A percentile compares a stretch with the other conserved stretches of the same genome.
phyloP scores from a whole-genome alignment of 1,139 yeast genomes.

The Yarrowia galli region DNA sequence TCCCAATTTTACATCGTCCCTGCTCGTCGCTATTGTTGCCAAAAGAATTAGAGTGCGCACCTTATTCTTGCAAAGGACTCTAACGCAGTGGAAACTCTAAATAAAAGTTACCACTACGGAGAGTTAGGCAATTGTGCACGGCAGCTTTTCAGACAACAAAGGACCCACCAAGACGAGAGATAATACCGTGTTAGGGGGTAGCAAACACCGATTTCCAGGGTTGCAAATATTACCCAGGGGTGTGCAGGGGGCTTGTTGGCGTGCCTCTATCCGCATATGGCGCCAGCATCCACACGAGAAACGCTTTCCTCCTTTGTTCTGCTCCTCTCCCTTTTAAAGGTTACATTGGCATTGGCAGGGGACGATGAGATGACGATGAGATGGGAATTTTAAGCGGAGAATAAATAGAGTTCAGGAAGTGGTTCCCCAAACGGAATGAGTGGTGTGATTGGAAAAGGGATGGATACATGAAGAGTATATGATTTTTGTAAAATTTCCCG shows the following conservation, averaged over 20 bases:
- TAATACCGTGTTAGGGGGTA: conserved; percentile 18
- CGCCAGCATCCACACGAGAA: background rate
- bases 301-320: background rate
- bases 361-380: conserved; percentile 38
- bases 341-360: conserved; percentile 38
- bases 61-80: conserved; percentile 27
- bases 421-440: background rate
- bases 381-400: conserved; percentile 37
- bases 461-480: no score
- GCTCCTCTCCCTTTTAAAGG: conserved; percentile 33
- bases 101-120: background rate
- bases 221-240: background rate
- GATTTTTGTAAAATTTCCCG: background rate
- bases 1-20: background rate
- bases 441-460: background rate
- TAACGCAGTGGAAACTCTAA: background rate
- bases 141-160: conserved; percentile 28
- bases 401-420: conserved; percentile 14
- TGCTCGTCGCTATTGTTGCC: background rate
- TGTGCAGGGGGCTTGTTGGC: background rate
- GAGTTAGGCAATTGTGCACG: conserved; percentile 30
- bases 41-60: background rate
- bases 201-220: background rate
- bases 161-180: conserved; percentile 12
- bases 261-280: background rate